Evolutionary conservation across 1,284 basidiomycete genomes (phyloP).

Genomic region (Sphaerobolus stellatus): DNA sequence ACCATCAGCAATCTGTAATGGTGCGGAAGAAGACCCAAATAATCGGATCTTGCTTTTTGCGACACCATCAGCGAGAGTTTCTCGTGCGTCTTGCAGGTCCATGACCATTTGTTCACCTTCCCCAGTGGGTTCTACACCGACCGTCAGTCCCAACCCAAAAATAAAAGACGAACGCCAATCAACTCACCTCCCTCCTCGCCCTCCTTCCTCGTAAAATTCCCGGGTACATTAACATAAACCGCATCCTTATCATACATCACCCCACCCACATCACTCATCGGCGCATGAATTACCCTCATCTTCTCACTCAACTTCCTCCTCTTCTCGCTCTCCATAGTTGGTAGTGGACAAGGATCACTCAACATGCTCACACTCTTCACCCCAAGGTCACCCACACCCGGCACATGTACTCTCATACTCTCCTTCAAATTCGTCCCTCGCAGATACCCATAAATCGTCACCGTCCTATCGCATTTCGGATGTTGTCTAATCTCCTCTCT

Average conservation of each 20-base stretch:
- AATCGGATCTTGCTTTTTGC: constrained; percentile 82
- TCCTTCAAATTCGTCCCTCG: constrained; percentile 85
- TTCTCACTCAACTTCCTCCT: constrained; percentile 92
- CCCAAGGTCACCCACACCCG: constrained; percentile 87
- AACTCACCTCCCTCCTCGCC: constrained; percentile 54
- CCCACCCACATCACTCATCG: constrained; percentile 98
- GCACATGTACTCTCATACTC: constrained; percentile 89
- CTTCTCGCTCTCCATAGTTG: constrained; percentile 91
- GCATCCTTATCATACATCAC: constrained; percentile 98
- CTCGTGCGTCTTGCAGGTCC: constrained; percentile 84
- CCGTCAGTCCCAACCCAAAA: constrained; percentile 13
- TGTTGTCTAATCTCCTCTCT: constrained; percentile 78
- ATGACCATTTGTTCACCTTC: constrained; percentile 99
- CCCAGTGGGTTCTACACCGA: constrained; percentile 61
- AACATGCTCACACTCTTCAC: constrained; percentile 76
- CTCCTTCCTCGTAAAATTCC: constrained; percentile 75
- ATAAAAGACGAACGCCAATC: constrained; percentile 22
- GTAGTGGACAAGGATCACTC: constrained; percentile 92
- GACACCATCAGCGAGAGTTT: constrained; percentile 85
- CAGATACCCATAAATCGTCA: constrained; percentile 95
- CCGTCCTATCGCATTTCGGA: constrained; percentile 86
- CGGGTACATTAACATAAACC: constrained; percentile 96
- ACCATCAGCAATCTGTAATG: constrained; percentile 42
- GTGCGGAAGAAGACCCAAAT: constrained; percentile 75
- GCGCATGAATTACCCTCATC: constrained; percentile 92